These are phyloP conservation scores for Chaetoceros muelleri DNA, from an alignment of 108 stramenopile genomes.

Conservation along the genomic window DNA sequence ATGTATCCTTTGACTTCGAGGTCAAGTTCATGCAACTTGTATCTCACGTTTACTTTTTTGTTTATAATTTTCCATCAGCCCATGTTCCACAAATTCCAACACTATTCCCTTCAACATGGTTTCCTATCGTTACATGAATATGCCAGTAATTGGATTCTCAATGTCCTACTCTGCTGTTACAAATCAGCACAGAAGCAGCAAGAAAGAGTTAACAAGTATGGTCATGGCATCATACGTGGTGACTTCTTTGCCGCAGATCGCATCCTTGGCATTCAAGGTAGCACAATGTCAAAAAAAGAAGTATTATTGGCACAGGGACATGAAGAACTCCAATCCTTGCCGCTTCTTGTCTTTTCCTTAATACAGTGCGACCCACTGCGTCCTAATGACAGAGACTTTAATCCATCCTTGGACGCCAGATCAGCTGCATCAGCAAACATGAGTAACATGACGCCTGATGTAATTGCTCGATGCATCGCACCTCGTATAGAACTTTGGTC, in stretches of 20 bases:
- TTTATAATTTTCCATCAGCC: background rate
- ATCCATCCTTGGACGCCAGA: constrained; percentile 32
- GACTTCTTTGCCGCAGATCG: background rate
- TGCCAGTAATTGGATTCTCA: background rate
- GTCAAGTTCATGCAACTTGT: too few species aligned
- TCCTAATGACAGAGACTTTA: constrained; percentile 9
- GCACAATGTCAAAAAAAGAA: constrained; percentile 17
- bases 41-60: background rate
- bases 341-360: constrained; percentile 28
- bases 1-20: too few species aligned
- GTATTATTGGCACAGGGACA: constrained; percentile 45
- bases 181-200: background rate
- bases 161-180: background rate
- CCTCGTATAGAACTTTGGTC: constrained; percentile 40
- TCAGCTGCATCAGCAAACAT: constrained; percentile 28
- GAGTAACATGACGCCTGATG: constrained; percentile 33
- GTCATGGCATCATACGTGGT: background rate
- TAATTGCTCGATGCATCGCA: constrained; percentile 24
- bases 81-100: background rate
- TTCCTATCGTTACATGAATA: background rate
- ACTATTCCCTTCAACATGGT: background rate
- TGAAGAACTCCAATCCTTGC: constrained; percentile 9
- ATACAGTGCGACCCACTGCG: constrained; percentile 46
- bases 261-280: background rate
- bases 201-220: background rate